Conservation (phyloP, 2,329 filamentous ascomycete species). For the Aspergillus neoniger region DNA sequence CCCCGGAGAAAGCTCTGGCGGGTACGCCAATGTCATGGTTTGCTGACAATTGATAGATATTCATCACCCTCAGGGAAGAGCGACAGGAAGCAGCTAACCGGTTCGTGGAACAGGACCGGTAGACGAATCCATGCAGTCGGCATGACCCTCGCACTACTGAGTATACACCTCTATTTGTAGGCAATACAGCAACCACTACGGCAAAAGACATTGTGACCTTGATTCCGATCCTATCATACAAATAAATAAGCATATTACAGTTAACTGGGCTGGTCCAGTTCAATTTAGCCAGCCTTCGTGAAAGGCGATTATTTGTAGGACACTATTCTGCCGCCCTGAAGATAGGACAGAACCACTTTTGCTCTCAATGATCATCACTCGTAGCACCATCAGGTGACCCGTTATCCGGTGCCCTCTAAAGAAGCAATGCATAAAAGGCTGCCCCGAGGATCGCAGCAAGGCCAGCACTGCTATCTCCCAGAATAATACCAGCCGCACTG, state of each 20-base stretch:
- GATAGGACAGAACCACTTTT: not conserved
- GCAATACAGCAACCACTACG: not conserved
- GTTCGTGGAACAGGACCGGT: slow-evolving; percentile 24
- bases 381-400: not conserved
- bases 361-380: not conserved
- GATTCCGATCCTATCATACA: not conserved
- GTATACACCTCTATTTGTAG: not conserved
- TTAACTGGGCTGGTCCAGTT: not conserved
- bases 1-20: not conserved
- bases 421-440: slow-evolving; percentile 33
- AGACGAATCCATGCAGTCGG: not conserved
- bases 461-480: slow-evolving; percentile 27
- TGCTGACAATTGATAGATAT: slow-evolving; percentile 30
- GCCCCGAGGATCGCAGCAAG: slow-evolving; percentile 34
- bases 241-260: not conserved
- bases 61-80: slow-evolving; percentile 40
- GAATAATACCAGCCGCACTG: slow-evolving; percentile 28
- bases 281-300: not conserved
- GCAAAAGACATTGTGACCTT: not conserved
- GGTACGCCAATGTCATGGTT: not conserved
- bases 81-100: slow-evolving; percentile 33
- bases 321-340: not conserved
- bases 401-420: slow-evolving; percentile 17
- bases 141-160: not conserved
- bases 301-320: not conserved